Evolutionary conservation across 2,329 filamentous ascomycete species (phyloP), one percentile per base, ranked within the genome.

Genomic region (Fusarium longipes): DNA sequence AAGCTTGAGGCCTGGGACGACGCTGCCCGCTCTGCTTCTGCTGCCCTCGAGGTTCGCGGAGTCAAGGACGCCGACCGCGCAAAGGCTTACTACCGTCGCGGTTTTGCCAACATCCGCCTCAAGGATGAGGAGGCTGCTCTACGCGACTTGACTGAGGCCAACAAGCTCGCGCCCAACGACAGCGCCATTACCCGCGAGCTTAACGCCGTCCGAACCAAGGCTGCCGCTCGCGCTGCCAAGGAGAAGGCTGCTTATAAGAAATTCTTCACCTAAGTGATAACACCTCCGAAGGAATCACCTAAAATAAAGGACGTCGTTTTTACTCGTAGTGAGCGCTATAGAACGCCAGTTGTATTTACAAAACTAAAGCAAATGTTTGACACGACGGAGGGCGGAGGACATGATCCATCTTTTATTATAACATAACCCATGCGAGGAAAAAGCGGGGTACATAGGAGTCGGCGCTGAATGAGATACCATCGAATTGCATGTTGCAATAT

Each of bases 221-320:
- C 91, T 25, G 85, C 88, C 12, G 91, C 90, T 58, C 86, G 91
- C 64, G 85, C 88, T 65, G 91, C 91, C 77, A 97, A 94, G 87
- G 93, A 97, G 84, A 96, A 94, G 87, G 93, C 92, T 72, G 91
- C 90, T 8, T 97, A 95, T 78, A 92, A 91, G 82, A 98, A 97
- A 82, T 96, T 96, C 81, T 98, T 98, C 77, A 78, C 83, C 38
- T 89, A 75, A 63, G 32, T 14, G 42, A 30, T 17, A 32, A 18
- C 25, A 18, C 15, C 35, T 27, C n/a, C 18, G 57, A 40, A 47
- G 50, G 33, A 22, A 48, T 24, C 24, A 15, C 18, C 29, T 11
- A 51, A 57, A 48, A 57, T 58, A 50, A 45, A 55, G 32, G 48
- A 43, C 47, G 50, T 63, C 25, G 25, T 51, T 47, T 57, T 68